phyloP scores from a whole-genome alignment of 1,284 basidiomycete species.

The Ceratobasidium theobromae region DNA sequence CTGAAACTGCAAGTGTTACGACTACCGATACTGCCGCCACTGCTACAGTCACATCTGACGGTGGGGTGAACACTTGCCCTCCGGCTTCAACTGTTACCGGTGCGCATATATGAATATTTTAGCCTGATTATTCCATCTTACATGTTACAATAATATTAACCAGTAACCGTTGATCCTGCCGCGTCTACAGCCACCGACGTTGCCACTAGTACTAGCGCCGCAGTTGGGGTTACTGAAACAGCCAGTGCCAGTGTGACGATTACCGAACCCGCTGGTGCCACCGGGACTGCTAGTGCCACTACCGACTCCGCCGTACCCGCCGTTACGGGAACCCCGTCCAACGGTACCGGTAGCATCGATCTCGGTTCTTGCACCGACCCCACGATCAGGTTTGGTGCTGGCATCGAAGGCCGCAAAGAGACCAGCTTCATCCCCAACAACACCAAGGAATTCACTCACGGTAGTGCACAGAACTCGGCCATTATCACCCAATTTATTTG shows the following conservation, averaged over 20 bases:
- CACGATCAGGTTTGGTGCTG: constrained; percentile 34
- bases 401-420: constrained; percentile 35
- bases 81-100: constrained; percentile 17
- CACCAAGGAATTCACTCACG: constrained; percentile 33
- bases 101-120: constrained; percentile 9
- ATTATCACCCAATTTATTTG: constrained; percentile 34
- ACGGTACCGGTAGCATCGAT: not conserved
- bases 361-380: constrained; percentile 52
- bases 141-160: not conserved
- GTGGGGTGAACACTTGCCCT: constrained; percentile 2
- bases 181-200: not conserved
- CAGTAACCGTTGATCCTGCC: not conserved
- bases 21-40: not conserved
- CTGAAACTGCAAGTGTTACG: constrained; percentile 5
- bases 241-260: not conserved
- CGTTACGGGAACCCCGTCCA: not conserved
- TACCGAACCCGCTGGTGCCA: not conserved
- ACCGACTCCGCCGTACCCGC: not conserved
- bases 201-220: not conserved
- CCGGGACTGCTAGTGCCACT: not conserved
- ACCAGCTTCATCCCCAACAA: constrained; percentile 36
- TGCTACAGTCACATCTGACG: not conserved
- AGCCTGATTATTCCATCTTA: not conserved
- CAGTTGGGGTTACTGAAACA: not conserved
- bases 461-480: constrained; percentile 27